These are phyloP conservation scores for Chlorociboria aeruginascens DNA, from an alignment of 495 filamentous ascomycete species.

Conservation along the genomic window DNA sequence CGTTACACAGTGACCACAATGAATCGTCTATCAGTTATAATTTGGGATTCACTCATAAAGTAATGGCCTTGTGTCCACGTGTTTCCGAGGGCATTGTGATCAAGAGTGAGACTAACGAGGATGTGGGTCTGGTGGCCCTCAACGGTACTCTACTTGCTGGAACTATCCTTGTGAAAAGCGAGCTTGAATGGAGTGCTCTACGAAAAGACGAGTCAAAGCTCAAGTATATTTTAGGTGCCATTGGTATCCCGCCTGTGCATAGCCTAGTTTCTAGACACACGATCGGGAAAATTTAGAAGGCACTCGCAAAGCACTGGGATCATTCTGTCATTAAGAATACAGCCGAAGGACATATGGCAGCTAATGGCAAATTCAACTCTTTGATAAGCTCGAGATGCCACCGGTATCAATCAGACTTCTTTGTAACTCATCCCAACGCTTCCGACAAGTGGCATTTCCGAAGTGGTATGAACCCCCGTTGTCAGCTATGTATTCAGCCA, in stretches of 20 bases:
- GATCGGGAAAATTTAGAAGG: too few relatives aligned
- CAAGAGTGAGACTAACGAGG: conserved; percentile 1
- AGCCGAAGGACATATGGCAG: too few relatives aligned
- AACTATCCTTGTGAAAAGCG: conserved; percentile 66
- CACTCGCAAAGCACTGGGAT: too few relatives aligned
- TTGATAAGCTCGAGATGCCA: not conserved
- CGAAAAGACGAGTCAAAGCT: conserved; percentile 36
- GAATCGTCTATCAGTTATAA: conserved; percentile 64
- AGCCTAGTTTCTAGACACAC: too few relatives aligned
- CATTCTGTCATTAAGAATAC: too few relatives aligned
- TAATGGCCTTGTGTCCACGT: conserved; percentile 61
- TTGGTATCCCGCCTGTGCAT: conserved; percentile 40
- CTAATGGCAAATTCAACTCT: not conserved
- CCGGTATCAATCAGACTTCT: not conserved
- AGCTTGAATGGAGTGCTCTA: conserved; percentile 58
- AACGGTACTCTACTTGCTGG: conserved; percentile 77
- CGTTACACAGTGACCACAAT: conserved; percentile 18
- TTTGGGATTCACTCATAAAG: conserved; percentile 55
- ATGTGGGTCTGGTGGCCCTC: conserved; percentile 46
- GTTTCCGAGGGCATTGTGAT: conserved; percentile 30
- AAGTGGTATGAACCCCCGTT: conserved; percentile 75
- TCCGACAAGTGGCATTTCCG: conserved; percentile 78
- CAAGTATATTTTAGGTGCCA: conserved; percentile 39
- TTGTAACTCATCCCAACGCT: conserved; percentile 53
- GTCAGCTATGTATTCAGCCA: conserved; percentile 56